Base-by-base conservation (phyloP, 768 basidiomycete species). In the Leccinum barrowsii region DNA sequence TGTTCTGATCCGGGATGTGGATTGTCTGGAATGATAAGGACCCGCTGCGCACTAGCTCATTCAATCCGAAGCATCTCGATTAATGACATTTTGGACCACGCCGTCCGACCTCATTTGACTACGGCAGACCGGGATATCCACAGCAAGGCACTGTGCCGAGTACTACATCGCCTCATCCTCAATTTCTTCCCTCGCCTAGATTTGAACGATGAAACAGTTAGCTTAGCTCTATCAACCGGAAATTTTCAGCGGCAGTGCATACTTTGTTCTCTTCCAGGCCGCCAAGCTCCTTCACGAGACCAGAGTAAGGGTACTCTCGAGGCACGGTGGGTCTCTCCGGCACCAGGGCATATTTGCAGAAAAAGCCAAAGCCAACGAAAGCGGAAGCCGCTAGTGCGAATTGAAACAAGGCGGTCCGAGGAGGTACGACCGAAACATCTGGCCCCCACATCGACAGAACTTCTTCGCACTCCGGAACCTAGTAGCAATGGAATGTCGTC, bases 371-470 rank as follows among this genome's bases (percentile, higher is more conserved):
- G 3, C 79, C 75, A 44, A 86, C 77, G 62, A 94, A 89, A n/a
- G 80, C 81, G 24, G 80, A 70, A 19, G 78, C 74, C 0, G 85
- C 90, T 53, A 86, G 70, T 12, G 80, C 63, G 68, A 94, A 88
- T 48, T 88, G 87, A 52, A 80, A 78, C 35, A 87, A 70, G 7
- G 92, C 91, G 2, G 70, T 78, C 7, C 78, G 71, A 24, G 89
- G 85, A 12, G 78, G 74, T 12, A 90, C 75, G 21, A 80, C 79
- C 42, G 91, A 82, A 28, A 83, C 76, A 66, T 94, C 92, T 21
- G 90, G 90, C 24, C 90, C 90, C 90, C 90, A 93, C 88, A 94
- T 90, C 37, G 88, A 90, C 56, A 87, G 73, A 22, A 89, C 76
- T 66, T 94, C 92, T 53, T 92, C 90, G 67, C 83, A 79, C 72